These are phyloP conservation scores for Yarrowia alimentaria DNA, from an alignment of 805 yeast genomes.

Conservation along the genomic window DNA sequence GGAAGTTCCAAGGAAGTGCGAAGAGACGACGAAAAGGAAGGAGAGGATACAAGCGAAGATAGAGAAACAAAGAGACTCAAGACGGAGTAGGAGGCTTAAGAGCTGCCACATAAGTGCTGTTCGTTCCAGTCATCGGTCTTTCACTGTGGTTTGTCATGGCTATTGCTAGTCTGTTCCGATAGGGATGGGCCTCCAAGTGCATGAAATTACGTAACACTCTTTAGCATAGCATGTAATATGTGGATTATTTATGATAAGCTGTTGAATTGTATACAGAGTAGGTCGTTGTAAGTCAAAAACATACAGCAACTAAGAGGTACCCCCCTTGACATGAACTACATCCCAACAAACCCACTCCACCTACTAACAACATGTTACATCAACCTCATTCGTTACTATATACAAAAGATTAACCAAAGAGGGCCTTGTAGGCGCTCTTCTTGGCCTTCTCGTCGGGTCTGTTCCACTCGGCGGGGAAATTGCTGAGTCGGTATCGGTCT, in stretches of 20 bases:
- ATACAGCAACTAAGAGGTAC: too few relatives aligned
- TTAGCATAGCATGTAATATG: neutral
- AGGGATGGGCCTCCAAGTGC: too few relatives aligned
- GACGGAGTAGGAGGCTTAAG: conserved; percentile 12
- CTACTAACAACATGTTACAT: neutral
- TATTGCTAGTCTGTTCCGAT: too few relatives aligned
- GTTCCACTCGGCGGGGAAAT: conserved; percentile 60
- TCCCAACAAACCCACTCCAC: too few relatives aligned
- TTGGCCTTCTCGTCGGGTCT: conserved; percentile 16
- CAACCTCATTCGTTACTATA: neutral
- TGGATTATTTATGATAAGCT: conserved; percentile 19
- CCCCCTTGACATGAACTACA: too few relatives aligned
- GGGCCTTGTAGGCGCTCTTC: conserved; percentile 16
- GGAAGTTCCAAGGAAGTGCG: too few relatives aligned
- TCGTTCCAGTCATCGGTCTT: too few relatives aligned
- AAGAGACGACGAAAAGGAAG: neutral
- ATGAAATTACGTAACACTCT: neutral
- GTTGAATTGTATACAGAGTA: too few relatives aligned
- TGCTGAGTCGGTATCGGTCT: conserved; percentile 30
- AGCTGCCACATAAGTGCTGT: too few relatives aligned
- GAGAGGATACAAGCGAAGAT: neutral
- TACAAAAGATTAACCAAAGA: conserved; percentile 13
- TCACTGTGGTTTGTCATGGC: too few relatives aligned
- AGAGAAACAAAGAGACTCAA: conserved; percentile 15
- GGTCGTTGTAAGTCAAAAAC: too few relatives aligned